These are phyloP conservation scores for Serendipita sp. DNA, from an alignment of 768 basidiomycete species.

Conservation along the genomic window DNA sequence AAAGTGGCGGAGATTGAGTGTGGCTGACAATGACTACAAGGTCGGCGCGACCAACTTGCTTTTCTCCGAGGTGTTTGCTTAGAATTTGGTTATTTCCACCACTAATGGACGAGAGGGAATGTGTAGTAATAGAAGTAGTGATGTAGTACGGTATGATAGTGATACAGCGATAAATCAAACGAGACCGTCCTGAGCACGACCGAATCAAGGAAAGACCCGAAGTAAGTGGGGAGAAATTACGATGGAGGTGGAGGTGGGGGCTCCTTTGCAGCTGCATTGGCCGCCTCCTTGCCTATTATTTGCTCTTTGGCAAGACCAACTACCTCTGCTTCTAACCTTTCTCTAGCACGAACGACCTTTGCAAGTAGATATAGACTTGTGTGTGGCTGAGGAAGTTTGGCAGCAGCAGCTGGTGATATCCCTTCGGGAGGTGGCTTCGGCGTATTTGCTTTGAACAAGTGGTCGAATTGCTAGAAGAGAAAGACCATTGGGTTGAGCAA, in stretches of 20 bases:
- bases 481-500: neutral
- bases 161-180: neutral
- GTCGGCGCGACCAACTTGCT: neutral
- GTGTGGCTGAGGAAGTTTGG: constrained; percentile 27
- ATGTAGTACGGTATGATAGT: neutral
- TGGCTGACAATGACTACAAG: no score
- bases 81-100: neutral
- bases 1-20: neutral
- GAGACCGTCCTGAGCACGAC: neutral
- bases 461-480: constrained; percentile 63
- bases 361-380: constrained; percentile 78
- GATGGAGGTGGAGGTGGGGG: neutral
- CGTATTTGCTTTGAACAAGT: constrained; percentile 79
- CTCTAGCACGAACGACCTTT: constrained; percentile 87
- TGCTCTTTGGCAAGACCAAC: constrained; percentile 18
- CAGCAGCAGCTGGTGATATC: constrained; percentile 25
- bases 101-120: no score
- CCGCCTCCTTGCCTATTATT: neutral
- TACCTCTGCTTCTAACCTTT: constrained; percentile 85
- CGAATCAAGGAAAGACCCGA: neutral
- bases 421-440: constrained; percentile 38
- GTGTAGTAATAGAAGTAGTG: neutral
- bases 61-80: neutral
- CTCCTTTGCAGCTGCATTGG: neutral
- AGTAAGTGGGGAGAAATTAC: neutral